A percentile compares a stretch with the other conserved stretches of the same genome.
Conservation (phyloP, 2,329 filamentous ascomycete species). For the Alternaria sp. region DNA sequence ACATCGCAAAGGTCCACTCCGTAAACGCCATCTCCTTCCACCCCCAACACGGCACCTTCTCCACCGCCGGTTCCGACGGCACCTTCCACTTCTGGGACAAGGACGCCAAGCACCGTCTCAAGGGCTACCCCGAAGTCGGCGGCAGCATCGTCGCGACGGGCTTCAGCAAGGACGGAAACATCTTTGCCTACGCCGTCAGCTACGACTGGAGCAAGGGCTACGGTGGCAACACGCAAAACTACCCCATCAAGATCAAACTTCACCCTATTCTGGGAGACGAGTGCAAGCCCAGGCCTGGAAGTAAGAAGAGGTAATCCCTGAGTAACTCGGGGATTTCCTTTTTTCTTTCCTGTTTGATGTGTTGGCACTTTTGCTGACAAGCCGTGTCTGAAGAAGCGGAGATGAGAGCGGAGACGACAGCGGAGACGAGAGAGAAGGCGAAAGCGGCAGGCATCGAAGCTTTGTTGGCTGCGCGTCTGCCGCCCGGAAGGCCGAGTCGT, state of each 20-base stretch:
- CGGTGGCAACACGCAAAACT: slow-evolving; percentile 73
- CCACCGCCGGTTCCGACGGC: slow-evolving; percentile 91
- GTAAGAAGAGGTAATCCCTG: slow-evolving; percentile 52
- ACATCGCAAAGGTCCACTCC: slow-evolving; percentile 86
- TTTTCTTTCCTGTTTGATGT: neutral
- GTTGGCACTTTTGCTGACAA: neutral
- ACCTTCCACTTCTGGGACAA: slow-evolving; percentile 97
- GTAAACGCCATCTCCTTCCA: slow-evolving; percentile 99
- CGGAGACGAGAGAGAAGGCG: neutral
- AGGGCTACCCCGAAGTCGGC: slow-evolving; percentile 68
- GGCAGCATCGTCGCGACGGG: slow-evolving; percentile 88
- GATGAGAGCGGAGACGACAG: neutral
- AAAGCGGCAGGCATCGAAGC: neutral
- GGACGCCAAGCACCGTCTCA: slow-evolving; percentile 60
- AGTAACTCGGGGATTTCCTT: neutral
- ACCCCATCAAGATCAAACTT: slow-evolving; percentile 59
- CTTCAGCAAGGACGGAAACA: slow-evolving; percentile 83
- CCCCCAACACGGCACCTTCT: slow-evolving; percentile 96
- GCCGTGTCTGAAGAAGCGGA: neutral
- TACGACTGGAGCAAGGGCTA: slow-evolving; percentile 99
- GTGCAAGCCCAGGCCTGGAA: slow-evolving; percentile 57
- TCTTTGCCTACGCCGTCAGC: slow-evolving; percentile 72
- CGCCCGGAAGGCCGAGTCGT: neutral
- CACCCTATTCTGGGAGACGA: slow-evolving; percentile 57
- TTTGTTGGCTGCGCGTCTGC: neutral